Conservation (phyloP, 2,329 filamentous ascomycete genomes). For the Cercospora sesami region DNA sequence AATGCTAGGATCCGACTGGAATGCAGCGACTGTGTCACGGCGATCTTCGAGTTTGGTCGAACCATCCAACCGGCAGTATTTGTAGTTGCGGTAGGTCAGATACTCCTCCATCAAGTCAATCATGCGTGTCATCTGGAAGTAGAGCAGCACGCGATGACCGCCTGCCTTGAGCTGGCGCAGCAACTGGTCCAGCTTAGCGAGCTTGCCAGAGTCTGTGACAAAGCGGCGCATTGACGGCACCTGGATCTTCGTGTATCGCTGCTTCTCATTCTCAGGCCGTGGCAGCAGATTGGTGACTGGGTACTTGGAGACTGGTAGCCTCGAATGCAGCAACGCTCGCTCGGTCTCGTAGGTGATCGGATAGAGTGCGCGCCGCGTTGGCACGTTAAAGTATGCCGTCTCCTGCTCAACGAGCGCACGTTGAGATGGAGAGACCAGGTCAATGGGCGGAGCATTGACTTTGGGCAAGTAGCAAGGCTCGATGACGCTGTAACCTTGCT, state of each 20-base stretch:
- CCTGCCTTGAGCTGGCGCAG: slow-evolving; percentile 87
- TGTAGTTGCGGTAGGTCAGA: slow-evolving; percentile 97
- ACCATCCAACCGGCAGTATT: slow-evolving; percentile 93
- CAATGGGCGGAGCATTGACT: slow-evolving; percentile 81
- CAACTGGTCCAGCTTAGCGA: slow-evolving; percentile 84
- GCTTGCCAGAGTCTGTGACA: slow-evolving; percentile 94
- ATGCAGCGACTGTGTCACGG: slow-evolving; percentile 92
- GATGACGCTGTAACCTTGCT: slow-evolving; percentile 71
- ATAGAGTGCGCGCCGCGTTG: slow-evolving; percentile 73
- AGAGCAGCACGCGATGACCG: slow-evolving; percentile 88
- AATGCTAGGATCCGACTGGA: slow-evolving; percentile 90
- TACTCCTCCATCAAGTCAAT: slow-evolving; percentile 99
- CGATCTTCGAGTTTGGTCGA: slow-evolving; percentile 97
- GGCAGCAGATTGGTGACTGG: slow-evolving; percentile 70
- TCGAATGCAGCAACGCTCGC: slow-evolving; percentile 69
- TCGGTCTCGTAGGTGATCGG: slow-evolving; percentile 66
- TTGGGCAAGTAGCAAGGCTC: slow-evolving; percentile 79
- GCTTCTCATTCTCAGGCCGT: slow-evolving; percentile 74
- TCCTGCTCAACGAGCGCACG: slow-evolving; percentile 65
- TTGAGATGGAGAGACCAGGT: slow-evolving; percentile 72
- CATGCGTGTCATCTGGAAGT: slow-evolving; percentile 99
- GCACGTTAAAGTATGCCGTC: slow-evolving; percentile 73
- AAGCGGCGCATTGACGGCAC: slow-evolving; percentile 97
- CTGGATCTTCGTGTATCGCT: slow-evolving; percentile 83
- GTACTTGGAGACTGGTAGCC: slow-evolving; percentile 65